A percentile compares a stretch with the other conserved stretches of the same genome.
Conservation (phyloP, 2,329 filamentous ascomycete genomes). For the Lachnellula subtilissima region DNA sequence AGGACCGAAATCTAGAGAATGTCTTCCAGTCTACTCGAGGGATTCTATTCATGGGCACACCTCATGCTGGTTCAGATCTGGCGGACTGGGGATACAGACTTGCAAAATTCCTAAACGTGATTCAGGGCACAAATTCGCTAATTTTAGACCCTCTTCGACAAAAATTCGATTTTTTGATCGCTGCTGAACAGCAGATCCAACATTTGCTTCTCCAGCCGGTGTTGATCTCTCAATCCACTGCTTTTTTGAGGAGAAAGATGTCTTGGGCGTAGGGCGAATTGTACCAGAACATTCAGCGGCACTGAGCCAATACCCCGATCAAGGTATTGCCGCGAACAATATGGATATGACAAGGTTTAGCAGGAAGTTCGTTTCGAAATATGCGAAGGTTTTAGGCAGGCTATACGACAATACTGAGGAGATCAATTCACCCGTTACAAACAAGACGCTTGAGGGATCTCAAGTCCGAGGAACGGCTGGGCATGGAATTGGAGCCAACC, state of each 20-base stretch:
- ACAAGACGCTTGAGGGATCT: not conserved
- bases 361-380: slow-evolving; percentile 7
- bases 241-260: slow-evolving; percentile 10
- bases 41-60: slow-evolving; percentile 19
- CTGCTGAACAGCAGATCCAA: slow-evolving; percentile 10
- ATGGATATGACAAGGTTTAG: slow-evolving; percentile 19
- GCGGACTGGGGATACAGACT: slow-evolving; percentile 7
- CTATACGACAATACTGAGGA: not conserved
- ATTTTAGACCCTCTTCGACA: slow-evolving; percentile 4
- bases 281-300: slow-evolving; percentile 7
- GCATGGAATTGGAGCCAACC: not conserved
- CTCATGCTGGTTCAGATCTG: slow-evolving; percentile 14
- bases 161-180: slow-evolving; percentile 5
- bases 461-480: not conserved
- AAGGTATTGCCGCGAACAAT: slow-evolving; percentile 15
- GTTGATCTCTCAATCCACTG: slow-evolving; percentile 5
- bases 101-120: not conserved
- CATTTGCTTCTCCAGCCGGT: slow-evolving; percentile 4
- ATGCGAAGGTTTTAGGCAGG: slow-evolving; percentile 11
- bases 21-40: slow-evolving; percentile 9
- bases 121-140: slow-evolving; percentile 5
- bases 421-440: slow-evolving; percentile 5
- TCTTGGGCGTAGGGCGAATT: slow-evolving; percentile 4
- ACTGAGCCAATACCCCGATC: slow-evolving; percentile 10
- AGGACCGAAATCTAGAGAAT: slow-evolving; percentile 1